Percentiles rank a stretch among this genome's conserved stretches.
phyloP scores from a whole-genome alignment of 164 flowering plant genomes.

The Vitis labrusca region DNA sequence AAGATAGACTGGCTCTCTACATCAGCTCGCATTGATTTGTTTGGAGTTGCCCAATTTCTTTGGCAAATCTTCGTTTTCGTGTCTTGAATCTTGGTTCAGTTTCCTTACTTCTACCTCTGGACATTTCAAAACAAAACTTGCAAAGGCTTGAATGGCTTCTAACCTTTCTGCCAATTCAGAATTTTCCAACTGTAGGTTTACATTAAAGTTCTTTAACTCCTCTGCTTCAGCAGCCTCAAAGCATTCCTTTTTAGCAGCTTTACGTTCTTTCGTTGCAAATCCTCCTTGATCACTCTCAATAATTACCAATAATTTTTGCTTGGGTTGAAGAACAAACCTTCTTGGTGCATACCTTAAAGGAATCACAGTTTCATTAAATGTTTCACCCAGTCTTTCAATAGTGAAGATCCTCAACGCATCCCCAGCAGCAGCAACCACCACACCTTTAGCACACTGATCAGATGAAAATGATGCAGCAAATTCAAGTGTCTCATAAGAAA shows the following conservation, averaged over 20 bases:
- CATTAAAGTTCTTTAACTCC: slow-evolving; percentile 75
- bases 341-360: slow-evolving; percentile 18
- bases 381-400: slow-evolving; percentile 47
- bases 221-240: slow-evolving; percentile 81
- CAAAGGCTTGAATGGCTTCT: too few species aligned
- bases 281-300: slow-evolving; percentile 99
- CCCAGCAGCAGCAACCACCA: slow-evolving; percentile 90
- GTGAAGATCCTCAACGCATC: slow-evolving; percentile 90
- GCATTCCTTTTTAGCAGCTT: slow-evolving; percentile 87
- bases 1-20: too few species aligned
- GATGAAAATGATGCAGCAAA: slow-evolving; percentile 97
- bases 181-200: not conserved
- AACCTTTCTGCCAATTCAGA: too few species aligned
- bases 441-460: slow-evolving; percentile 99
- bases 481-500: slow-evolving; percentile 41
- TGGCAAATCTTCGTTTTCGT: too few species aligned
- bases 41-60: too few species aligned
- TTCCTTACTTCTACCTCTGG: too few species aligned
- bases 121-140: too few species aligned
- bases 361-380: too few species aligned
- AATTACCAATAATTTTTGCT: slow-evolving; percentile 64
- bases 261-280: slow-evolving; percentile 90
- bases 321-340: slow-evolving; percentile 93
- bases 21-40: too few species aligned
- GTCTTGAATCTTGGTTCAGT: too few species aligned